A percentile compares a stretch with the other conserved stretches of the same genome.
phyloP scores from a whole-genome alignment of 177 flowering plant species.

The Vitis hybrid region DNA sequence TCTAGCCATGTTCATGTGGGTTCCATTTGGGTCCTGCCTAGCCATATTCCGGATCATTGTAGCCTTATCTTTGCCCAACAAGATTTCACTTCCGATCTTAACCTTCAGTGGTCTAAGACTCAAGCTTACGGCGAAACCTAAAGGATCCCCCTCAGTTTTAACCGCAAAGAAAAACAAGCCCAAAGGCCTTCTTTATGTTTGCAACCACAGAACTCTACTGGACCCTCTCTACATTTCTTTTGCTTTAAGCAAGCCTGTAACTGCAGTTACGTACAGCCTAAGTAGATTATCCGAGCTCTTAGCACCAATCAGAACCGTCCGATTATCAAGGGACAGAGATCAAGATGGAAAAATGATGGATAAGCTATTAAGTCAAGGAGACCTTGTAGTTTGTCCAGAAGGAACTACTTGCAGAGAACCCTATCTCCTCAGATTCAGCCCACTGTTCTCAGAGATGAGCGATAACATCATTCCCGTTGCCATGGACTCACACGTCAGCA shows the following conservation, averaged over 20 bases:
- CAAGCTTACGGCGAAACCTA: conserved; percentile 13
- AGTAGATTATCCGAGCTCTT: conserved; percentile 63
- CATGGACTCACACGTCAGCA: conserved; percentile 35
- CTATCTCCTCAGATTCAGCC: conserved; percentile 73
- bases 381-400: conserved; percentile 77
- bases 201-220: conserved; percentile 72
- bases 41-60: conserved; percentile 34
- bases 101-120: conserved; percentile 38
- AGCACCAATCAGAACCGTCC: conserved; percentile 60
- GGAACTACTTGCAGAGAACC: conserved; percentile 94
- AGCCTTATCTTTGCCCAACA: conserved; percentile 37
- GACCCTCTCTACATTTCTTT: conserved; percentile 67
- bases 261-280: conserved; percentile 78
- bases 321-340: conserved; percentile 53
- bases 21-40: conserved; percentile 51
- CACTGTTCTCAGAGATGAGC: conserved; percentile 66
- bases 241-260: conserved; percentile 35
- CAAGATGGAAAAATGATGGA: conserved; percentile 53
- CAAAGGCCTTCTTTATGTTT: conserved; percentile 59
- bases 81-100: conserved; percentile 33
- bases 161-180: neutral
- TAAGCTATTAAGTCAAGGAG: conserved; percentile 44
- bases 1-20: conserved; percentile 61
- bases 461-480: conserved; percentile 70
- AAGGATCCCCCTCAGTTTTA: neutral